Evolutionary conservation across 140 eudicot species (phyloP), one percentile per base, ranked within the genome.

Genomic region (Erigeron philadelphicus): DNA sequence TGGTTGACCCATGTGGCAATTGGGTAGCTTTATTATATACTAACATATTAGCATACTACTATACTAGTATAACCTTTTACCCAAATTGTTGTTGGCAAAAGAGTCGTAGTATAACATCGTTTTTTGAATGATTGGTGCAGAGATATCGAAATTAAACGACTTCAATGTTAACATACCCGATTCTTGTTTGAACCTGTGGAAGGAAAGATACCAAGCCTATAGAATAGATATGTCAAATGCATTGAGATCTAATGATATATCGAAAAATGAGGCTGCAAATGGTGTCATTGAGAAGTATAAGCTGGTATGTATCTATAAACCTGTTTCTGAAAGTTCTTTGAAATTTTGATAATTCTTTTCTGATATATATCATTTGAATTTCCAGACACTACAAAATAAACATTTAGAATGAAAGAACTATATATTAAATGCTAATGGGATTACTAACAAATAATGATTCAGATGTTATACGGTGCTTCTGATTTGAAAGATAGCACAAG

Each of bases 381-480:
- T 19, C 57, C 45, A 45, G 38, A 64, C n/a, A 44, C 45, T 15
- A 5, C 47, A 60, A 60, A 60, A 59, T 31, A 11, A 61, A 61
- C 66, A 11, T 19, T 38, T 15, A 62, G 5, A 38, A 43, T 45
- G 7, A 1, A 16, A 31, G 38, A 3, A 15, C 9, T 23, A 35
- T 5, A 12, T 31, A 31, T 31, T 5, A 35, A 31, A 12, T 61
- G 45, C 18, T 9, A 2, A 61, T 7, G 9, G 35, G 25, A 15
- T 31, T 74, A 42, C 60, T 31, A 65, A 66, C 52, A 21, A 38
- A 48, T 47, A 12, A 61, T 72, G 15, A 72, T 46, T 79, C 74
- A 84, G 95, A 57, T 81, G 75, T 43, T 88, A 72, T 88, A 85
- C 17, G 88, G 75, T 0, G 88, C 87, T 9, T 18, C 57, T 8